Percentiles rank a stretch among this genome's conserved stretches.
Conservation (phyloP, 805 yeast species). For the Zygosaccharomyces pseudorouxii region DNA sequence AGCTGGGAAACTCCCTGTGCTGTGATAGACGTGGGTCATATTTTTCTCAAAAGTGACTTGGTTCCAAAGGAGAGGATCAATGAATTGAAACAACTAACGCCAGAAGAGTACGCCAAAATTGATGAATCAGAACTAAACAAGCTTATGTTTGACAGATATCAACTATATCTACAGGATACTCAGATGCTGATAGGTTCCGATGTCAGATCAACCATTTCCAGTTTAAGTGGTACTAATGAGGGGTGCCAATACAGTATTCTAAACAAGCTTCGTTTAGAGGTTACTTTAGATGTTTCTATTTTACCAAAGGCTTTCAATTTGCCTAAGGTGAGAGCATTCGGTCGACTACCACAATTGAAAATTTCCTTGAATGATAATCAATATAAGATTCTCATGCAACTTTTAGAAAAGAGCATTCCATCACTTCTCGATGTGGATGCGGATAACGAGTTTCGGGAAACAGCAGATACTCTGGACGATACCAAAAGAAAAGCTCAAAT, state of each 20-base stretch:
- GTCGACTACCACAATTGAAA: conserved; percentile 66
- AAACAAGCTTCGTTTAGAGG: conserved; percentile 69
- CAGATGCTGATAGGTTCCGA: conserved; percentile 84
- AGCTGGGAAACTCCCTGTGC: conserved; percentile 84
- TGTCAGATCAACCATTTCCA: conserved; percentile 70
- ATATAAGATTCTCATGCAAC: conserved; percentile 78
- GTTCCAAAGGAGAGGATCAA: conserved; percentile 65
- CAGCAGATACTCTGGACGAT: conserved; percentile 7
- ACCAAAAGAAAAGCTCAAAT: conserved; percentile 27
- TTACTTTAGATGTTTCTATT: conserved; percentile 76
- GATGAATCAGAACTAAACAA: conserved; percentile 49
- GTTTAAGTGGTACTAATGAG: conserved; percentile 47
- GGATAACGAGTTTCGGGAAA: conserved; percentile 20
- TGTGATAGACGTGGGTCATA: conserved; percentile 92
- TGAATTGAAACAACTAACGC: conserved; percentile 58
- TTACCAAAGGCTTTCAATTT: conserved; percentile 73
- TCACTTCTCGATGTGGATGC: conserved; percentile 29
- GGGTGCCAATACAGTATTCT: conserved; percentile 52
- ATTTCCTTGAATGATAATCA: conserved; percentile 83
- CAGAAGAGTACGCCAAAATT: conserved; percentile 65
- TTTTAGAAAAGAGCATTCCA: conserved; percentile 69
- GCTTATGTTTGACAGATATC: conserved; percentile 86
- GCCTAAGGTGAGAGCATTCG: conserved; percentile 68
- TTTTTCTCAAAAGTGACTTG: conserved; percentile 74
- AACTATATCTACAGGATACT: conserved; percentile 72